Percentiles rank a stretch among this genome's conserved stretches.
These are phyloP conservation scores for Aspergillus fumigatus DNA, from an alignment of 2,329 filamentous ascomycete genomes.

Conservation along the genomic window DNA sequence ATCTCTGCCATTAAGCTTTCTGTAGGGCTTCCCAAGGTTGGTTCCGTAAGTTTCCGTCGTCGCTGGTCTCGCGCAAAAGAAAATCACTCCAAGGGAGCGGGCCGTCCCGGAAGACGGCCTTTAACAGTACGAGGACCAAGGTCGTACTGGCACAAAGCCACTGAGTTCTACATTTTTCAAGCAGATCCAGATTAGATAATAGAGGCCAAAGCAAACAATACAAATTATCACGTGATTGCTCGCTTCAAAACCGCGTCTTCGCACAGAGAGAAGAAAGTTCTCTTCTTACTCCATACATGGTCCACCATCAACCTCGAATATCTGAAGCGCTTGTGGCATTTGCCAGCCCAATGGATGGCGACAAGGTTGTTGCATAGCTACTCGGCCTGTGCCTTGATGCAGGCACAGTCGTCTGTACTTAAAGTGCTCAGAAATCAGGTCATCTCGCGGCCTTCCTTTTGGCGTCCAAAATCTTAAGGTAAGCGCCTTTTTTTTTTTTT, in stretches of 20 bases:
- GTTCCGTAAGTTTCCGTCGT: neutral
- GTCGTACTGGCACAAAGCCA: neutral
- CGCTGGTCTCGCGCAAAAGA: neutral
- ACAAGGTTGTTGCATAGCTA: neutral
- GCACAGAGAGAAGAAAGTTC: slow-evolving; percentile 5
- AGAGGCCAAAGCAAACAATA: slow-evolving; percentile 2
- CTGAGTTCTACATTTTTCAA: neutral
- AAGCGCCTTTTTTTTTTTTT: slow-evolving; percentile 12
- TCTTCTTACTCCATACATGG: neutral
- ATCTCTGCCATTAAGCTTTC: no score
- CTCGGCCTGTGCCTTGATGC: slow-evolving; percentile 9
- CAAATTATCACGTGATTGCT: slow-evolving; percentile 11
- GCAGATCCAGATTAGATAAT: no score
- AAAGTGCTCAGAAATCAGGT: neutral
- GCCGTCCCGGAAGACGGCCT: neutral
- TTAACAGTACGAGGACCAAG: neutral
- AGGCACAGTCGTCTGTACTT: slow-evolving; percentile 2
- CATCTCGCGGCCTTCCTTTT: slow-evolving; percentile 1
- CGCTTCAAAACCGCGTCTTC: slow-evolving; percentile 7
- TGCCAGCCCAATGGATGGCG: neutral
- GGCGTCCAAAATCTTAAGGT: slow-evolving; percentile 10
- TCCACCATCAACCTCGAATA: no score
- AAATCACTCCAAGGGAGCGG: neutral
- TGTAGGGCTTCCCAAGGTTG: no score
- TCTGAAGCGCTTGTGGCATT: neutral